Base-by-base conservation (phyloP, 2,329 filamentous ascomycete genomes). In the Penicillium sp. region DNA sequence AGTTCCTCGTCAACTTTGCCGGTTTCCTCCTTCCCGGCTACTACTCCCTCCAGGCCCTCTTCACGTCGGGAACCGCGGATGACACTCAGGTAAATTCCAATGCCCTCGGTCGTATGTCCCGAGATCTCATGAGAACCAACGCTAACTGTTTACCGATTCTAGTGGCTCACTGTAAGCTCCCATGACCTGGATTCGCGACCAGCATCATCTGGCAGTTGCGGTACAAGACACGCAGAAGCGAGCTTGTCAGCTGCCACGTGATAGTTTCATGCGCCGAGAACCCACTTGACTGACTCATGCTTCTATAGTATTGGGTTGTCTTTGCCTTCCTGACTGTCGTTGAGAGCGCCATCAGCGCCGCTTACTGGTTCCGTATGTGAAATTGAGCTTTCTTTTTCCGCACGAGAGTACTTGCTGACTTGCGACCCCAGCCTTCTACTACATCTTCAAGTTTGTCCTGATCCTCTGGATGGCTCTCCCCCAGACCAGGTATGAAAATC, bases 361-460 rank as follows among this genome's bases (percentile, higher is more conserved):
- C 87, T 65, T 89, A 89, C 81, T 89, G 87, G 87, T 89, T 89
- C 83, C 85, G 81, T 83, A 79, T 64, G 79, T 78, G 14, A n/a
- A 54, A 48, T 52, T 63, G 43, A 40, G 25, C 13, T 10, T 22
- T n/a, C 38, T 11, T 37, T 45, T 13, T 13, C 25, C 1, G 7
- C 33, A 25, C 25, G 13, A 28, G n/a, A 33, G 46, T 33, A 22
- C 14, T 58, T 58, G 43, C 70, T 79, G 61, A 76, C 65, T 28
- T 62, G 43, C 26, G 54, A 58, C 30, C 10, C 63, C 59, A 82
- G 80, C 95, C 76, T 99, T 99, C 84, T 99, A 99, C 90, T 99
- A 92, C 82, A 94, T 93, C 77, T 98, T 99, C 90, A 99, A 99
- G 87, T 97, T 99, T 77, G 84, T 96, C 76, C 90, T 98, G 79